Evolutionary conservation across 805 yeast genomes (phyloP).

Genomic region (Pichia rugopelliculosa): DNA sequence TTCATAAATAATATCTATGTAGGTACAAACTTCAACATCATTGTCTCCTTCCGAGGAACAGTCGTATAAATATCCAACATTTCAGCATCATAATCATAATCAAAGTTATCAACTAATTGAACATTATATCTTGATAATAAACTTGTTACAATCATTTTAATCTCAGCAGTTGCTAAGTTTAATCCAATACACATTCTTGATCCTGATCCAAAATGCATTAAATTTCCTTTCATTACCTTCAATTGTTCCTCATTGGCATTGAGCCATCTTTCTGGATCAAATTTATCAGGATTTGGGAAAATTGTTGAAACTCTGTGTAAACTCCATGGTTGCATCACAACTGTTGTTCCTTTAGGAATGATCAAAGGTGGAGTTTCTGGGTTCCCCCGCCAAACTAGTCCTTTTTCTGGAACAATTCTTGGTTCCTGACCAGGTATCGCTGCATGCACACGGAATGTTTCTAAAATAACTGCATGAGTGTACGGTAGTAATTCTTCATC

Average conservation of each 20-base stretch:
- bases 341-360: constrained; percentile 47
- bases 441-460: constrained; percentile 54
- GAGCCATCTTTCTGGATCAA: constrained; percentile 56
- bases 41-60: constrained; percentile 19
- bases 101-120: constrained; percentile 18
- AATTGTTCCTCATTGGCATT: constrained; percentile 31
- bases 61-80: constrained; percentile 30
- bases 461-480: constrained; percentile 55
- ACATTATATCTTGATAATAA: constrained; percentile 42
- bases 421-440: constrained; percentile 76
- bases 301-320: constrained; percentile 45
- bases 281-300: constrained; percentile 42
- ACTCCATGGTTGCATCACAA: constrained; percentile 62
- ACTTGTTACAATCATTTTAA: constrained; percentile 49
- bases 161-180: constrained; percentile 59
- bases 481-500: constrained; percentile 35
- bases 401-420: constrained; percentile 36
- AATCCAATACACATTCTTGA: constrained; percentile 69
- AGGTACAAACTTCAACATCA: constrained; percentile 8
- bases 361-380: constrained; percentile 19
- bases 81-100: constrained; percentile 18
- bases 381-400: constrained; percentile 24
- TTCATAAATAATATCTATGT: too few species aligned
- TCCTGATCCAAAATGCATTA: constrained; percentile 70
- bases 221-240: constrained; percentile 40